Evolutionary conservation across 371 early-diverging fungal genomes (phyloP), one percentile per base, ranked within the genome.

Genomic region (Actinomortierella ambigua): DNA sequence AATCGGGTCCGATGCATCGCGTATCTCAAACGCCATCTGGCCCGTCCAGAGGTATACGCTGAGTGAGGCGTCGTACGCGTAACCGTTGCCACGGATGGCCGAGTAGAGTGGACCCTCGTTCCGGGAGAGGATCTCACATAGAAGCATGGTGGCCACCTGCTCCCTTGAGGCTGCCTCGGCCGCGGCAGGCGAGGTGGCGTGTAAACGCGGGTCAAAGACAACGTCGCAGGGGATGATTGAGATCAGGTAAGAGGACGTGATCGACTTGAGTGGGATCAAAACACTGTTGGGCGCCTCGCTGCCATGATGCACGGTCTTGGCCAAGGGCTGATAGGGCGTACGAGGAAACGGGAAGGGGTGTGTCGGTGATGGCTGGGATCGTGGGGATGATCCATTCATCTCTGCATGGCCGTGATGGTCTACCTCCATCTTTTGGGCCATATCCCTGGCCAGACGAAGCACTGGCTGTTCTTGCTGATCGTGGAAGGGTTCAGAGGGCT

Each of bases 41-140:
- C 85, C 85, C 0, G 81, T 64, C 89, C 91, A 90, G 22, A 79
- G 22, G 15, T 73, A 65, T 3, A 81, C 57, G 39, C 65, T 55
- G 20, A 92, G 55, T 0, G 77, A 76, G 4, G 85, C 85, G 52
- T 82, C 89, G 66, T 93, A 93, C 0, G 92, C 91, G 42, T 81
- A 85, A 15, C 93, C 93, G 41, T 82, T 79, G 13, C 93, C 93
- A 39, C 93, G 86, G 29, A 92, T 82, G 0, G 86, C 82, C 9
- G 80, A 85, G 76, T 81, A 91, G 5, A 93, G 77, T 0, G 90
- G 91, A 0, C 93, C 93, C 48, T 93, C 93, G 3, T 79, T 71
- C 5, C 87, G 81, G 5, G 85, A 81, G 3, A 93, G 70, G 15
- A 93, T 69, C 63, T 87, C 88, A 22, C 81, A 78, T 23, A 93